A percentile compares a stretch with the other conserved stretches of the same genome.
phyloP scores from a whole-genome alignment of 2,329 filamentous ascomycete genomes.

The Malbranchea zuffiana region DNA sequence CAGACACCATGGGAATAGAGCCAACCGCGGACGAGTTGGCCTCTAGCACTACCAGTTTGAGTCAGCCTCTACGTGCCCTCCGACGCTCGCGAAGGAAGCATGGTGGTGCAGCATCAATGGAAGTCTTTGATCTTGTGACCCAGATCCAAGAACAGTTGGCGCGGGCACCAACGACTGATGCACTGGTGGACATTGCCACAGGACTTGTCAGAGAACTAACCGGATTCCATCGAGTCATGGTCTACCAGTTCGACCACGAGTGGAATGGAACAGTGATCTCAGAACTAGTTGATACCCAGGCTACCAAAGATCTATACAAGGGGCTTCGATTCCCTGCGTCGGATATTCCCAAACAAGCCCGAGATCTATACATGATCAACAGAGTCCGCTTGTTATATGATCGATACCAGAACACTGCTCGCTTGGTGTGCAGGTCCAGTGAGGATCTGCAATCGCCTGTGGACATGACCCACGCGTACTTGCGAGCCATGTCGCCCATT shows the following conservation, averaged over 20 bases:
- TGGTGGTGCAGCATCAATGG: conserved; percentile 5
- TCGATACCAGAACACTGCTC: conserved; percentile 5
- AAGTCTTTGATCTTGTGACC: conserved; percentile 4
- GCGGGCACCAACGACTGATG: background rate
- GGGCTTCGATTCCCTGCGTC: conserved; percentile 4
- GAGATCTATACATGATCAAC: conserved; percentile 7
- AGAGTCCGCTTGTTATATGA: conserved; percentile 8
- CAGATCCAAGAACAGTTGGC: conserved; percentile 6
- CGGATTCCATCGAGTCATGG: conserved; percentile 7
- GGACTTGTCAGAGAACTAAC: conserved; percentile 5
- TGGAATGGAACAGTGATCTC: conserved; percentile 7
- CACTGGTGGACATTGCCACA: conserved; percentile 1
- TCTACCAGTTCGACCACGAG: conserved; percentile 6
- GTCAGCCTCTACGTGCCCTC: conserved; percentile 4
- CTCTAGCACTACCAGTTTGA: background rate
- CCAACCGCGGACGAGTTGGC: conserved; percentile 2
- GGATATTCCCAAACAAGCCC: conserved; percentile 6
- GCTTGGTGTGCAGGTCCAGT: conserved; percentile 3
- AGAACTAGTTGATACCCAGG: conserved; percentile 2
- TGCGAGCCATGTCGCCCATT: conserved; percentile 8
- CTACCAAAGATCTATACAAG: conserved; percentile 6
- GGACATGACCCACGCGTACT: conserved; percentile 6
- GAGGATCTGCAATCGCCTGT: conserved; percentile 1
- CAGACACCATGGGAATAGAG: conserved; percentile 2
- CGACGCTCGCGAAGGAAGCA: conserved; percentile 2